Conservation (phyloP, 2,329 filamentous ascomycete species). For the Colletotrichum noveboracense region DNA sequence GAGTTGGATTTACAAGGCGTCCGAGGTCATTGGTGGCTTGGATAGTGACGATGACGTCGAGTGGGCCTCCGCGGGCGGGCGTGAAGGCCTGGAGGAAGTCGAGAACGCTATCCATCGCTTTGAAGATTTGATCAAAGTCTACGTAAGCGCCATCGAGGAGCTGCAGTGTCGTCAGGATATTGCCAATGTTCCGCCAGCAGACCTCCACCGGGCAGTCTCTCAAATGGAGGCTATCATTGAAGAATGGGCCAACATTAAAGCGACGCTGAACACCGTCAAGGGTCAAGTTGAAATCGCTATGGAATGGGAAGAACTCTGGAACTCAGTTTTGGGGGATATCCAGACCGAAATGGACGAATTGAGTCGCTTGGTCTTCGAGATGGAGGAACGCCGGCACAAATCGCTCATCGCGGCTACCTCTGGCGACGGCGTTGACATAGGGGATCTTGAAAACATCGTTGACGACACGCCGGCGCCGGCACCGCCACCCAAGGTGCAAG, state of each 20-base stretch:
- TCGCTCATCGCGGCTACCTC: constrained; percentile 67
- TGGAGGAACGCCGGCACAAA: constrained; percentile 94
- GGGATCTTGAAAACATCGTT: constrained; percentile 90
- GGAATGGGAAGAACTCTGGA: constrained; percentile 99
- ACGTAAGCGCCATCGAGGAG: constrained; percentile 92
- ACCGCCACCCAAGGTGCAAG: constrained; percentile 52
- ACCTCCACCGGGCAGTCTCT: constrained; percentile 75
- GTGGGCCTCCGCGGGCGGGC: constrained; percentile 89
- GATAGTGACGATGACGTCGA: constrained; percentile 97
- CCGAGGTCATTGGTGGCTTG: constrained; percentile 84
- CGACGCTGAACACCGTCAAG: constrained; percentile 79
- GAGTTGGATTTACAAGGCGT: constrained; percentile 92
- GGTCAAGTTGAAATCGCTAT: constrained; percentile 94
- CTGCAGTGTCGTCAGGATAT: constrained; percentile 84
- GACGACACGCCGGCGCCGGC: constrained; percentile 81
- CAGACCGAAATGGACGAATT: constrained; percentile 84
- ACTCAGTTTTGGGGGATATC: constrained; percentile 90
- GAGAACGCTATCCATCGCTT: constrained; percentile 81
- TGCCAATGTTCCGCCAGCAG: constrained; percentile 68
- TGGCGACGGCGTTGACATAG: constrained; percentile 78
- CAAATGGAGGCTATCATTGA: constrained; percentile 89
- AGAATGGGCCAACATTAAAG: constrained; percentile 85
- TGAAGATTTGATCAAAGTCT: constrained; percentile 88
- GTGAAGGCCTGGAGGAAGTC: constrained; percentile 77
- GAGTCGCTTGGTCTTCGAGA: constrained; percentile 86